phyloP scores from a whole-genome alignment of 768 basidiomycete genomes.

The Lentinula aciculospora region DNA sequence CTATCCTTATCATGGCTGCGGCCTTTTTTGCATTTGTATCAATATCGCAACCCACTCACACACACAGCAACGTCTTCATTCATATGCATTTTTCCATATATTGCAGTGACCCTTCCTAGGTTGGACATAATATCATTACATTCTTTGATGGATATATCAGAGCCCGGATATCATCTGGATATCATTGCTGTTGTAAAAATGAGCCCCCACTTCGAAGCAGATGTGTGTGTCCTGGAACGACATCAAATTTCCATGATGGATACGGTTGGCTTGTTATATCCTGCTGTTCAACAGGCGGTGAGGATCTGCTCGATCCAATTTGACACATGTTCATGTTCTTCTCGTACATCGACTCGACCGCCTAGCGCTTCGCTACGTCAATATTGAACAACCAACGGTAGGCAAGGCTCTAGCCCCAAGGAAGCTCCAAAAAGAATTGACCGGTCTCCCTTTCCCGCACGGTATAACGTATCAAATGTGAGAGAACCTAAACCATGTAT shows the following conservation, averaged over 20 bases:
- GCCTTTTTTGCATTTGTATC: slow-evolving; percentile 7
- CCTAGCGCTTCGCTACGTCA: background rate
- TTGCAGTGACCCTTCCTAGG: background rate
- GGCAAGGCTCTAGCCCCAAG: background rate
- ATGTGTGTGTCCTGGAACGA: background rate
- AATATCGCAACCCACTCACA: slow-evolving; percentile 2
- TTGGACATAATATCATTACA: slow-evolving; percentile 2
- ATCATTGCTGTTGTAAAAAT: background rate
- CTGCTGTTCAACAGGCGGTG: background rate
- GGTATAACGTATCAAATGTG: no score
- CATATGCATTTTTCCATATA: slow-evolving; percentile 4
- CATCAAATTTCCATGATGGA: background rate
- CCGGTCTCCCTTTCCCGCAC: background rate
- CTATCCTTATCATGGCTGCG: slow-evolving; percentile 5
- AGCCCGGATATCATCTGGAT: background rate
- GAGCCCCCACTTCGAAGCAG: background rate
- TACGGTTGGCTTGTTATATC: background rate
- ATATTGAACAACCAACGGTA: background rate
- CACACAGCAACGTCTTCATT: slow-evolving; percentile 1
- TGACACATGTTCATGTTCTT: background rate
- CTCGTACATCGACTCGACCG: background rate
- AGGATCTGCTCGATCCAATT: background rate
- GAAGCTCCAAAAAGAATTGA: background rate
- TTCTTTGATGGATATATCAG: background rate
- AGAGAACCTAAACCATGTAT: no score